Conservation (phyloP, 129 eudicot genomes). For the Saposhnikovia divaricata region DNA sequence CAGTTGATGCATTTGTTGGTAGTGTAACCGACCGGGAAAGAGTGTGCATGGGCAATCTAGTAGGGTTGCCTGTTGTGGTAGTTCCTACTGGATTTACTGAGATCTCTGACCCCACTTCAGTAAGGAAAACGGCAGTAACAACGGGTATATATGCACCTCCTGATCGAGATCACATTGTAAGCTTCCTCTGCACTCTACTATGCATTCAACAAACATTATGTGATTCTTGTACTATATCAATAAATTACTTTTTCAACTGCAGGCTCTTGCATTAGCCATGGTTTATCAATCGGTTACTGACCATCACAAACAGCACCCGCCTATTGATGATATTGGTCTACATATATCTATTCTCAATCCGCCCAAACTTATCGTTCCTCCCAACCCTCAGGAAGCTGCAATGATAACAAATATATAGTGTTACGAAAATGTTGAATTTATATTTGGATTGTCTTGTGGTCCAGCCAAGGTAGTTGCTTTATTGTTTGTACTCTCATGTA, state of each 20-base stretch:
- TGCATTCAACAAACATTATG: background rate
- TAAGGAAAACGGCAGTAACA: slow-evolving; percentile 50
- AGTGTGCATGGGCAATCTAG: slow-evolving; percentile 78
- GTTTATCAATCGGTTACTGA: slow-evolving; percentile 65
- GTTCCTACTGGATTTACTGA: slow-evolving; percentile 67
- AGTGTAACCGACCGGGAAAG: slow-evolving; percentile 78
- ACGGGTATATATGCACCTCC: slow-evolving; percentile 85
- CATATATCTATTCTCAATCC: slow-evolving; percentile 50
- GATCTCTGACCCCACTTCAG: slow-evolving; percentile 50
- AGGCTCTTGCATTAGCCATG: slow-evolving; percentile 86
- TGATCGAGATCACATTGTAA: slow-evolving; percentile 74
- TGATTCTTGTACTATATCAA: background rate
- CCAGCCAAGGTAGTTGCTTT: too few species aligned
- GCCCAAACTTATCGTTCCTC: slow-evolving; percentile 35
- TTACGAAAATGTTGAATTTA: too few species aligned
- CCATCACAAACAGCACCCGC: slow-evolving; percentile 79
- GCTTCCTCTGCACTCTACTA: slow-evolving; percentile 9
- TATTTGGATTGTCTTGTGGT: too few species aligned
- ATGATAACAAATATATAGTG: slow-evolving; percentile 2
- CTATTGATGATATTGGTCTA: slow-evolving; percentile 57
- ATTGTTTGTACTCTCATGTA: too few species aligned
- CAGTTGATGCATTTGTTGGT: slow-evolving; percentile 80
- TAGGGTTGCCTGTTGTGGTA: slow-evolving; percentile 77
- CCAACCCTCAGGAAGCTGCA: slow-evolving; percentile 28
- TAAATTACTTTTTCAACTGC: slow-evolving; percentile 1